Conservation (phyloP, 2,329 filamentous ascomycete species). For the Penicillium sp. region DNA sequence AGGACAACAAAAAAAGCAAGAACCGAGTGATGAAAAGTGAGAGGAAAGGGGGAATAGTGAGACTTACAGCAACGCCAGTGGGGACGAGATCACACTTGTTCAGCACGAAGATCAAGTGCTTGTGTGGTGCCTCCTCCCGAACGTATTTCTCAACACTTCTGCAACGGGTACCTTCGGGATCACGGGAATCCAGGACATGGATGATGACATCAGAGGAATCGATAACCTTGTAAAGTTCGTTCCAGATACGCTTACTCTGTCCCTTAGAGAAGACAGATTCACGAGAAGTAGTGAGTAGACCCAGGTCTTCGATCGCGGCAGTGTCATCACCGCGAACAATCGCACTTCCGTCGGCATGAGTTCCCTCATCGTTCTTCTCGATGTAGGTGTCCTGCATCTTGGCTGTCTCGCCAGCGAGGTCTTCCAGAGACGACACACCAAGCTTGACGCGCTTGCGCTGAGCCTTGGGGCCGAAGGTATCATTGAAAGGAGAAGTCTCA, state of each 20-base stretch:
- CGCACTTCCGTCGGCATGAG: constrained; percentile 69
- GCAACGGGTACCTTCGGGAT: constrained; percentile 87
- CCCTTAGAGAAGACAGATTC: constrained; percentile 93
- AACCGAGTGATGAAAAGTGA: constrained; percentile 5
- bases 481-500: constrained; percentile 78
- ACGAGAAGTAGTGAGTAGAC: constrained; percentile 57
- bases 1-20: constrained; percentile 7
- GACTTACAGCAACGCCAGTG: constrained; percentile 90
- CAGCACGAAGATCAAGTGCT: constrained; percentile 85
- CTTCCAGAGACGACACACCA: constrained; percentile 74
- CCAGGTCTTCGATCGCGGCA: constrained; percentile 40
- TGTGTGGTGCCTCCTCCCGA: constrained; percentile 88
- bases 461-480: constrained; percentile 90
- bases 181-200: constrained; percentile 88
- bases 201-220: constrained; percentile 95
- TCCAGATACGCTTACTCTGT: constrained; percentile 94
- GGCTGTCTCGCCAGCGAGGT: constrained; percentile 75
- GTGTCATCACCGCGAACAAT: constrained; percentile 56
- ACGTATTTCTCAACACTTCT: constrained; percentile 91
- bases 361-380: constrained; percentile 76
- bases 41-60: constrained; percentile 10
- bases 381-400: constrained; percentile 80
- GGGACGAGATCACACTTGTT: constrained; percentile 95
- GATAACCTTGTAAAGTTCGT: constrained; percentile 92
- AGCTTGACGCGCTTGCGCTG: constrained; percentile 92